These are phyloP conservation scores for Xylariaceae sp. DNA, from an alignment of 2,329 filamentous ascomycete species.

Conservation along the genomic window DNA sequence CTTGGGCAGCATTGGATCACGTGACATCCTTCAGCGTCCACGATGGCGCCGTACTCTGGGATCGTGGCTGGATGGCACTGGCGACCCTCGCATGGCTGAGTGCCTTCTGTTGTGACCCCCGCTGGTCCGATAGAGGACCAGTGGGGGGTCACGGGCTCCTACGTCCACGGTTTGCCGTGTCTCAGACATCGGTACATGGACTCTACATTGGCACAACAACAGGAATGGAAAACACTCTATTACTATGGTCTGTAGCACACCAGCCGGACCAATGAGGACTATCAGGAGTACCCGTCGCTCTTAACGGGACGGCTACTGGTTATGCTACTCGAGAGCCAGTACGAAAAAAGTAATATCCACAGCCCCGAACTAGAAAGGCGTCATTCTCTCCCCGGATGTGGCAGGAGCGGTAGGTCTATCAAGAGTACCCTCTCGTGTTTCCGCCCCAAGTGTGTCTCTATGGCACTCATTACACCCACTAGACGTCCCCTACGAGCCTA, in stretches of 20 bases:
- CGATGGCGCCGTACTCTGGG: constrained; percentile 13
- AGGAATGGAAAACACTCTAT: constrained; percentile 21
- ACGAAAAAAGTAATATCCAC: constrained; percentile 33
- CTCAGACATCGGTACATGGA: constrained; percentile 20
- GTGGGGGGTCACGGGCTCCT: constrained; percentile 5
- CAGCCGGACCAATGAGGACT: constrained; percentile 18
- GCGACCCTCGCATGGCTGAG: constrained; percentile 14
- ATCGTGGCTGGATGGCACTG: constrained; percentile 14
- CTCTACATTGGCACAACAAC: constrained; percentile 14
- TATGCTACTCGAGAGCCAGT: constrained; percentile 18
- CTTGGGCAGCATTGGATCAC: constrained; percentile 25
- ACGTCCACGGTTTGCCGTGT: constrained; percentile 15
- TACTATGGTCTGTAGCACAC: constrained; percentile 20
- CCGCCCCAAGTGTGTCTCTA: constrained; percentile 30
- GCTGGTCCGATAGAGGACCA: constrained; percentile 6
- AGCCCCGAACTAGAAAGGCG: constrained; percentile 32
- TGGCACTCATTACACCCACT: constrained; percentile 13
- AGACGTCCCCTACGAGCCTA: constrained; percentile 10
- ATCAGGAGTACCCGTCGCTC: constrained; percentile 16
- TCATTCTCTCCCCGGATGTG: constrained; percentile 16
- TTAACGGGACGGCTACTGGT: constrained; percentile 12
- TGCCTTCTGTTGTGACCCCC: constrained; percentile 13
- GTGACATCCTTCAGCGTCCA: constrained; percentile 24
- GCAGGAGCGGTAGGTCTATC: constrained; percentile 20
- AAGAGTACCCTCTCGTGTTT: constrained; percentile 20